Evolutionary conservation across 345 rosid species (phyloP).

Genomic region (Firmiana major): DNA sequence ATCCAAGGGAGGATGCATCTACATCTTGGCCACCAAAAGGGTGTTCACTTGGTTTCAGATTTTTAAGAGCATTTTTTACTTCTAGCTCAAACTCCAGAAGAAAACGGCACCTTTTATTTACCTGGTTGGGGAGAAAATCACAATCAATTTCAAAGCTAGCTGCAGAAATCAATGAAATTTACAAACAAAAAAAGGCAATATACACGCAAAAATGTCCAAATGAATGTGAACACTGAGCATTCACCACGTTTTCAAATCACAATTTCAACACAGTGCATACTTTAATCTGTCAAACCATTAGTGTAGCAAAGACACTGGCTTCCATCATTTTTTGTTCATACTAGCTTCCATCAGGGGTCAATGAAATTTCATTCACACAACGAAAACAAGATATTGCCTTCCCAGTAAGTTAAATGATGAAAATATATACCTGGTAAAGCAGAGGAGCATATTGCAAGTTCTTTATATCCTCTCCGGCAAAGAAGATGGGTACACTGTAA

Average conservation of each 20-base stretch:
- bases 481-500: slow-evolving; percentile 80
- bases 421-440: slow-evolving; percentile 62
- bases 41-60: slow-evolving; percentile 42
- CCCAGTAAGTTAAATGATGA: not conserved
- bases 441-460: slow-evolving; percentile 88
- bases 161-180: not conserved
- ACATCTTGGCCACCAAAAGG: slow-evolving; percentile 71
- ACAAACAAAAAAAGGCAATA: slow-evolving; percentile 5
- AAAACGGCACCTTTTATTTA: slow-evolving; percentile 80
- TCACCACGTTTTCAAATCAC: not conserved
- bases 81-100: slow-evolving; percentile 74
- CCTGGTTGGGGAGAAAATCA: slow-evolving; percentile 31
- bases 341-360: not conserved
- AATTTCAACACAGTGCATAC: not conserved
- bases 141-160: slow-evolving; percentile 14
- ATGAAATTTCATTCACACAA: not conserved
- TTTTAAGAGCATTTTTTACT: slow-evolving; percentile 37
- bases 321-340: not conserved
- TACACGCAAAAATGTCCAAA: not conserved
- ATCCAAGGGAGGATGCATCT: slow-evolving; percentile 68
- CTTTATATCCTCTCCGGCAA: slow-evolving; percentile 81
- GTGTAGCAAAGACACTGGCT: not conserved
- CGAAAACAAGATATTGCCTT: not conserved
- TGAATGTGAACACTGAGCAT: not conserved
- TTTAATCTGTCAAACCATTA: not conserved